Base-by-base conservation (phyloP, 805 yeast species). In the Metschnikowia borealis region DNA sequence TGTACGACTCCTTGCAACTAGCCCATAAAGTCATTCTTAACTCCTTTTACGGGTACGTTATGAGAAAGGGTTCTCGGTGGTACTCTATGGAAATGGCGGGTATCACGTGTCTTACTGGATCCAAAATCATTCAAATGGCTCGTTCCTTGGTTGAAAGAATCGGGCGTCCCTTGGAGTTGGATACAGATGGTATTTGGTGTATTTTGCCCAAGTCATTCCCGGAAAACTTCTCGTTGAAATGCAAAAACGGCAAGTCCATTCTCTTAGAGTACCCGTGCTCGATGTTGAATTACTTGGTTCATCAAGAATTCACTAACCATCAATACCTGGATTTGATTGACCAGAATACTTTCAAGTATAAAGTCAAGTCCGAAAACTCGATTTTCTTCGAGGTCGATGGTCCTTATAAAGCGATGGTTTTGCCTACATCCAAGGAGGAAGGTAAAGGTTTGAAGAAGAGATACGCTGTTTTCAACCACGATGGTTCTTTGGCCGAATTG, bases 21-120 rank as follows among this genome's bases (percentile, higher is more conserved):
- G 99, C 99, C 0, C 98, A 94, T 67, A 94, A 94, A 63, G 97
- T 92, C 63, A 94, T 94, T 70, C 77, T 94, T 61, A 94, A 94
- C 63, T 92, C 98, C 0, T 94, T 94, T 65, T 94, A 94, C 62
- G 99, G 99, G 45, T 94, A 94, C 62, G 99, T 94, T 13, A 94
- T 94, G 99, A 81, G 99, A 69, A 94, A 94, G 62, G 99, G 99
- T 37, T 94, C 99, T 0, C 79, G 99, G 53, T 94, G 99, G 99
- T 94, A 91, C 62, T 94, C 99, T 0, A 90, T 94, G 94, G 99
- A 94, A 67, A 94, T 95, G 99, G 99, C 99, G 0, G 99, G 99
- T 55, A 94, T 94, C 17, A 94, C 99, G 0, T 95, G 99, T 77
- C 76, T 91, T 44, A 94, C 99, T 0, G 99, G 99, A 47, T 97